Conservation (phyloP, 768 basidiomycete species). For the Russula ochroleuca region DNA sequence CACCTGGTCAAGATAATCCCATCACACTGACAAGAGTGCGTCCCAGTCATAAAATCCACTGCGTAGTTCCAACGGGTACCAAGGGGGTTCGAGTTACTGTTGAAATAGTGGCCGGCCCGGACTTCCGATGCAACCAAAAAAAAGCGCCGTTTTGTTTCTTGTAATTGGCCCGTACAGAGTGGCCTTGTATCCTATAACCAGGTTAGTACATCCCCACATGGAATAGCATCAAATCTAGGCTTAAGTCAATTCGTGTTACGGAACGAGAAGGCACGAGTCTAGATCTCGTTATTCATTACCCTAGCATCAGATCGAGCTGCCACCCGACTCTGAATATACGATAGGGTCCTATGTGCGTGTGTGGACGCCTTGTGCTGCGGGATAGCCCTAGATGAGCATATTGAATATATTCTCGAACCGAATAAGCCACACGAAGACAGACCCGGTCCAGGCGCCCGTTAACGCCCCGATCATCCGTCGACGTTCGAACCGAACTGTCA, state of each 20-base stretch:
- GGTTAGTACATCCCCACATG: neutral
- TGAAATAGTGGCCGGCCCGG: slow-evolving; percentile 1
- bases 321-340: neutral
- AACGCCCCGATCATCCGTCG: neutral
- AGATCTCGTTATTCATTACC: neutral
- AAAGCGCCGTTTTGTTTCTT: neutral
- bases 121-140: neutral
- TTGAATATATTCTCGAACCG: neutral
- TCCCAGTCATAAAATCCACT: neutral
- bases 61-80: neutral
- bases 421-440: neutral
- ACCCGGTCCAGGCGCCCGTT: neutral
- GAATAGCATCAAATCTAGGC: neutral
- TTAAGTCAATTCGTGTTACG: neutral
- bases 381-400: neutral
- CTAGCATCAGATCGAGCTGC: neutral
- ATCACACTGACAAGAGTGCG: neutral
- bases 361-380: neutral
- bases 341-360: neutral
- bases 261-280: neutral
- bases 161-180: neutral
- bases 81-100: neutral
- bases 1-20: neutral
- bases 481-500: neutral
- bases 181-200: neutral